Evolutionary conservation across 352 stramenopile species (phyloP).

Genomic region (Globisporangium nunn): DNA sequence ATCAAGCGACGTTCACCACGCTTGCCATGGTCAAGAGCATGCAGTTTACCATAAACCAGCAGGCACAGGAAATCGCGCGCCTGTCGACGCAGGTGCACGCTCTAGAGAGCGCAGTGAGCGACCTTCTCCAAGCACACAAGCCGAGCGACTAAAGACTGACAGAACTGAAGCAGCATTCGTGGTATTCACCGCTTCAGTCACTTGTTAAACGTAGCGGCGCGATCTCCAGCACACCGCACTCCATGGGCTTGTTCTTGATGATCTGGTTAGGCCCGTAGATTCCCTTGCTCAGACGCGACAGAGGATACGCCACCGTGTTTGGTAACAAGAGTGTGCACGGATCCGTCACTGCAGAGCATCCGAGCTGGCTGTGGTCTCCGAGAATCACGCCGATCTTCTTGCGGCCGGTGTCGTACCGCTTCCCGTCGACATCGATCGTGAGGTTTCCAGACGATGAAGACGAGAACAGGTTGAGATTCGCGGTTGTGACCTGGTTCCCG

Average conservation of each 20-base stretch:
- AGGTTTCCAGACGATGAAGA: slow-evolving; percentile 19
- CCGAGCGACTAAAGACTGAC: neutral
- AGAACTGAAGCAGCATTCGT: neutral
- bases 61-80: slow-evolving; percentile 20
- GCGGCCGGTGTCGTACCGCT: slow-evolving; percentile 50
- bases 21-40: slow-evolving; percentile 5
- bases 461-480: slow-evolving; percentile 57
- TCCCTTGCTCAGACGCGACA: slow-evolving; percentile 53
- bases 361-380: slow-evolving; percentile 62
- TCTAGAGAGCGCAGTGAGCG: slow-evolving; percentile 18
- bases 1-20: neutral
- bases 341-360: slow-evolving; percentile 65
- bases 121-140: slow-evolving; percentile 10
- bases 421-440: slow-evolving; percentile 22
- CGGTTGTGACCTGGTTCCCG: slow-evolving; percentile 77
- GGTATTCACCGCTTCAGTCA: neutral
- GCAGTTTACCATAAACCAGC: slow-evolving; percentile 15
- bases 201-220: slow-evolving; percentile 16
- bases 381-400: slow-evolving; percentile 71
- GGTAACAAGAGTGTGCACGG: slow-evolving; percentile 57
- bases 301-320: slow-evolving; percentile 59
- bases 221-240: slow-evolving; percentile 57
- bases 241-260: slow-evolving; percentile 79
- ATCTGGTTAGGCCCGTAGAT: slow-evolving; percentile 63
- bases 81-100: slow-evolving; percentile 20